Evolutionary conservation across 1,284 basidiomycete species (phyloP).

Genomic region (Naganishia sp.): DNA sequence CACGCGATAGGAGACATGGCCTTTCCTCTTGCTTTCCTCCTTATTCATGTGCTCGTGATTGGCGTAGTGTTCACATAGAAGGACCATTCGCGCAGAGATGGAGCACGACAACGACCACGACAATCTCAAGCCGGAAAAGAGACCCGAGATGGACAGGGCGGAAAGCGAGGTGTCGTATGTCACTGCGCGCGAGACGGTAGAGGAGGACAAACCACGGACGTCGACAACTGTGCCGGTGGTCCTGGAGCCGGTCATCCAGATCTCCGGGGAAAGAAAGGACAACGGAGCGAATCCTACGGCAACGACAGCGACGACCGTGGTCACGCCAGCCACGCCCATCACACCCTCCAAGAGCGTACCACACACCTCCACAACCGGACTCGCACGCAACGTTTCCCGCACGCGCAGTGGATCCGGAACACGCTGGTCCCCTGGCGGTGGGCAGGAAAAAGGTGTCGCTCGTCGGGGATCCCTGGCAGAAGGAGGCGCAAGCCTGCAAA

Average conservation of each 20-base stretch:
- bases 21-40: too few relatives aligned
- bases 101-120: not conserved
- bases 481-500: conserved; percentile 60
- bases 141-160: not conserved
- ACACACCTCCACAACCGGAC: too few relatives aligned
- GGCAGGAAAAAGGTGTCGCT: not conserved
- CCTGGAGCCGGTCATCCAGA: too few relatives aligned
- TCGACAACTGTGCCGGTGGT: not conserved
- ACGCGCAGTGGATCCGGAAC: too few relatives aligned
- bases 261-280: not conserved
- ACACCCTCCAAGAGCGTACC: too few relatives aligned
- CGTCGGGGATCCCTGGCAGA: conserved; percentile 13
- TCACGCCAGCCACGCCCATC: not conserved
- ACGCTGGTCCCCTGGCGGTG: too few relatives aligned
- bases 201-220: not conserved
- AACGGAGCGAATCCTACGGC: not conserved
- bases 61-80: too few relatives aligned
- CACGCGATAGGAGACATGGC: not conserved
- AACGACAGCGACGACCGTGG: not conserved
- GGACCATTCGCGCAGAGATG: not conserved
- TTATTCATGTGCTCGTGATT: too few relatives aligned
- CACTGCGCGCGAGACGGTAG: not conserved
- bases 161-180: not conserved
- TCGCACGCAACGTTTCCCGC: too few relatives aligned
- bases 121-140: not conserved